Conservation (phyloP, 179 eudicot species). For the Amaranthus tricolor region DNA sequence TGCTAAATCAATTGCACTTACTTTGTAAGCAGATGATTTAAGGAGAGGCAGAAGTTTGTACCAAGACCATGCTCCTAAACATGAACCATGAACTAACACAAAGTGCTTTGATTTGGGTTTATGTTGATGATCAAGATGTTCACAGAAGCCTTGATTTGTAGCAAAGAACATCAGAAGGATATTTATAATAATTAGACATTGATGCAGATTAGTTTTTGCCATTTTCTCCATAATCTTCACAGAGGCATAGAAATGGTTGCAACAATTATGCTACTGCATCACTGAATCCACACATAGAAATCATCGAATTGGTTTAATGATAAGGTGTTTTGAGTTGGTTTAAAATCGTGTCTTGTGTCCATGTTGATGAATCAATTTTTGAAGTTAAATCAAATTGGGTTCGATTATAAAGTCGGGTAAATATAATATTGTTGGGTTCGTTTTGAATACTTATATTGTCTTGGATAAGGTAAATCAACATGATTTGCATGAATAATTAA, state of each 20-base stretch:
- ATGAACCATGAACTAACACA: conserved; percentile 26
- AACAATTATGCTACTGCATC: background rate
- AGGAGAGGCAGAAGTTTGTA: conserved; percentile 25
- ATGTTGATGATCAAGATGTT: background rate
- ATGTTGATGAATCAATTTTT: too few relatives aligned
- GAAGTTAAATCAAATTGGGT: too few relatives aligned
- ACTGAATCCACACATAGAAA: background rate
- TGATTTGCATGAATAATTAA: too few relatives aligned
- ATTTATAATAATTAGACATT: background rate
- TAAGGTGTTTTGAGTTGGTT: too few relatives aligned
- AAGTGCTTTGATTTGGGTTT: background rate
- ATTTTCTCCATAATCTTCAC: background rate
- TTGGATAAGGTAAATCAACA: background rate
- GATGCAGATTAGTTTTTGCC: background rate
- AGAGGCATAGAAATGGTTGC: background rate
- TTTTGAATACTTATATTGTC: background rate
- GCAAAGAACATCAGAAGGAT: background rate
- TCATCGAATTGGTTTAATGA: too few relatives aligned
- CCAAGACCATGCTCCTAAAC: conserved; percentile 34
- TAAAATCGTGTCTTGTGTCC: too few relatives aligned
- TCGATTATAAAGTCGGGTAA: too few relatives aligned
- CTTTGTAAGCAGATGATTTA: conserved; percentile 13
- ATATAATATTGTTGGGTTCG: too few relatives aligned
- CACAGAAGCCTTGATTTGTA: background rate
- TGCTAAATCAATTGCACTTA: conserved; percentile 19